These are phyloP conservation scores for Purshia tridentata DNA, from an alignment of 306 rosid species.

Conservation along the genomic window DNA sequence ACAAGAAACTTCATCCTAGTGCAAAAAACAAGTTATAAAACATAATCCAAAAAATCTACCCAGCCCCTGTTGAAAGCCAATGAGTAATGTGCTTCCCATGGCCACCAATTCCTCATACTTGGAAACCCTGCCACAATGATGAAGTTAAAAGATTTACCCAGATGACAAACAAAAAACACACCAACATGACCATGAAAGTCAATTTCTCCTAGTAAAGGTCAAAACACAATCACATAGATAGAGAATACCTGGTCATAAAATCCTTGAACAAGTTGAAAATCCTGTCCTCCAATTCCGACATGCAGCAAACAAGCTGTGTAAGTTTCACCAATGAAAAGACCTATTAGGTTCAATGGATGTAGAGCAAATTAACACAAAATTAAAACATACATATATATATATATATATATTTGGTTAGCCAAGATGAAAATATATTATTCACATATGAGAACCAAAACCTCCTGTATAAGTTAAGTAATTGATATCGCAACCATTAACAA, in stretches of 20 bases:
- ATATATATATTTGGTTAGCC: too few relatives aligned
- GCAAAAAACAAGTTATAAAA: conserved; percentile 11
- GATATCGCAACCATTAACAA: too few relatives aligned
- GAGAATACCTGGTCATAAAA: conserved; percentile 65
- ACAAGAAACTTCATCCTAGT: conserved; percentile 4
- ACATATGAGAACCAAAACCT: too few relatives aligned
- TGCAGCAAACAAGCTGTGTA: background rate
- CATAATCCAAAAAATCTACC: conserved; percentile 45
- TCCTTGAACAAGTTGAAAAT: conserved; percentile 43
- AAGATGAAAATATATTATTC: too few relatives aligned
- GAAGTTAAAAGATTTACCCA: conserved; percentile 23
- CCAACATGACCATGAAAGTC: background rate
- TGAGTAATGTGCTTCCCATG: conserved; percentile 57
- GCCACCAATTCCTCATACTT: conserved; percentile 60
- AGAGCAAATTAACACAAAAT: too few relatives aligned
- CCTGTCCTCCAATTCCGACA: conserved; percentile 30
- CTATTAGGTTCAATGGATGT: background rate
- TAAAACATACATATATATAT: too few relatives aligned
- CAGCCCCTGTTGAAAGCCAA: conserved; percentile 63
- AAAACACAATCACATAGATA: background rate
- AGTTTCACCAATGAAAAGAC: background rate
- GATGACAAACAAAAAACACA: conserved; percentile 2
- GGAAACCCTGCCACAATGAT: conserved; percentile 44
- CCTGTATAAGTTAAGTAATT: too few relatives aligned
- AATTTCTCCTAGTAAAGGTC: background rate